Evolutionary conservation across 2,329 filamentous ascomycete species (phyloP), one percentile per base, ranked within the genome.

Genomic region (Aspergillus flavus): DNA sequence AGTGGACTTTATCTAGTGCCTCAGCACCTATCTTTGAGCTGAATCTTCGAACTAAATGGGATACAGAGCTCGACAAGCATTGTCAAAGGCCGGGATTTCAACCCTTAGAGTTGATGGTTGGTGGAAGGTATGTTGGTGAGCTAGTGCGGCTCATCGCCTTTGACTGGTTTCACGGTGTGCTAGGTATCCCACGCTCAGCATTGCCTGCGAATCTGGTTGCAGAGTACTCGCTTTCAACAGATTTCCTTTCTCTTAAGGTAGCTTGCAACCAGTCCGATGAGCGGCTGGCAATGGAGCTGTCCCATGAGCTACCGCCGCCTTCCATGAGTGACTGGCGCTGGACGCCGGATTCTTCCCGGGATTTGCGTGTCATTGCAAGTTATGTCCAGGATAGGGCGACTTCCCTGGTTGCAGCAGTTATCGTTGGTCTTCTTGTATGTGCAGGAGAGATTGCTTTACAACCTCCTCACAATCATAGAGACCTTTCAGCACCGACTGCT

Each of bases 41-140:
- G 23, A 81, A 82, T 1, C 80, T 93, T 46, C 83, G 91, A 61
- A 92, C 85, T 6, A 75, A 76, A 23, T 94, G 91, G 91, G 91
- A 94, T 70, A 78, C 82, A 11, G 78, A 83, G 61, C 81, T 94
- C 6, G 89, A 92, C 68, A 75, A 77, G 1, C 82, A 87, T 59
- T 88, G 86, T 62, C 87, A 91, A 68, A 80, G 80, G 12, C 89
- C 91, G 0, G 90, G 91, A 0, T 92, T 93, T 68, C 91, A 93
- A 68, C 90, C 91, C 0, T 83, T 93, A 28, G 91, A 94, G 73
- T 93, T 93, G 76, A 91, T 93, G 87, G 91, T 90, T 1, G 86
- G 89, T 1, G 90, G 90, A 1, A 82, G 89, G 26, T 92, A 92
- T 73, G 80, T 92, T 4, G 90, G 90, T 50, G 90, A 93, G 74